These are phyloP conservation scores for Aureobasidium sp. DNA, from an alignment of 2,329 filamentous ascomycete genomes.

Conservation along the genomic window DNA sequence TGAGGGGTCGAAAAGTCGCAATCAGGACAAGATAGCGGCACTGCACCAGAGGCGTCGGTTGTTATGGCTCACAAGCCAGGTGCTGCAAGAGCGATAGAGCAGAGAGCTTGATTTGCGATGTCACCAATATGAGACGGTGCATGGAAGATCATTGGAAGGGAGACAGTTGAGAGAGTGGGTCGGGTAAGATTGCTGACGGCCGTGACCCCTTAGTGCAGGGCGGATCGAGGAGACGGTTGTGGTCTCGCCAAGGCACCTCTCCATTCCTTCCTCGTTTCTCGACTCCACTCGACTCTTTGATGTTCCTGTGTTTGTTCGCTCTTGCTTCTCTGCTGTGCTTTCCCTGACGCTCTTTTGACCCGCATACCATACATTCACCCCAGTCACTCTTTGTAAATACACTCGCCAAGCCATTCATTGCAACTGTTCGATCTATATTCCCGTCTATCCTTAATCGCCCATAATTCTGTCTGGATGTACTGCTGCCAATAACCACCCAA, in stretches of 20 bases:
- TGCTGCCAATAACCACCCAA: constrained; percentile 14
- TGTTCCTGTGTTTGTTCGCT: background rate
- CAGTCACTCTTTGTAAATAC: constrained; percentile 24
- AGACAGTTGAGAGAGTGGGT: background rate
- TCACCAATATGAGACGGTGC: background rate
- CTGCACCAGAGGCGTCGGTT: background rate
- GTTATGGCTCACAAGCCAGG: background rate
- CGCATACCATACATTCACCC: constrained; percentile 14
- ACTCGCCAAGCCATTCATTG: constrained; percentile 1
- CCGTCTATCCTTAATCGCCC: background rate
- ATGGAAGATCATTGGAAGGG: constrained; percentile 1
- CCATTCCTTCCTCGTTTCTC: background rate
- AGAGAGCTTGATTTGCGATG: background rate
- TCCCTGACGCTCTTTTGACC: constrained; percentile 4
- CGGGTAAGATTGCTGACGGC: background rate
- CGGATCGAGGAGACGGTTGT: background rate
- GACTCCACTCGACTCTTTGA: background rate
- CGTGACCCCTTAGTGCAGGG: background rate
- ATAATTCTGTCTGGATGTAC: constrained; percentile 3
- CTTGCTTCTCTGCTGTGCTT: background rate
- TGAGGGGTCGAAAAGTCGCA: background rate
- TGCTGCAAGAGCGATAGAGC: background rate
- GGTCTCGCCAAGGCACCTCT: background rate
- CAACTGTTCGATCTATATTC: background rate
- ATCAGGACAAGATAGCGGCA: background rate